phyloP scores from a whole-genome alignment of 140 eudicot genomes.

The Erigeron philadelphicus region DNA sequence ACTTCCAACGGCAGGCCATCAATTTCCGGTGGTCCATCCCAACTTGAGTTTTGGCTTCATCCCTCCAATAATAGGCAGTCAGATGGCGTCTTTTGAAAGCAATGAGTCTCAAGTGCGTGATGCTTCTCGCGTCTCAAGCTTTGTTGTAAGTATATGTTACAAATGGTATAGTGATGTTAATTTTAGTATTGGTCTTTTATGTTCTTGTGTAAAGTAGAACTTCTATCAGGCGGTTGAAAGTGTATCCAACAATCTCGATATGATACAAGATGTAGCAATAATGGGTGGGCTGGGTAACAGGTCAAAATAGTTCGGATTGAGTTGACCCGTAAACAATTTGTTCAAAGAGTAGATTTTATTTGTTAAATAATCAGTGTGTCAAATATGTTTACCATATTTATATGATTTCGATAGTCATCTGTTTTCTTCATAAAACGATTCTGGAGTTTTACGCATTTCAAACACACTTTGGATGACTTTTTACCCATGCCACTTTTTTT shows the following conservation, averaged over 20 bases:
- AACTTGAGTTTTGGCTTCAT: constrained; percentile 47
- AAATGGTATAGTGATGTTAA: neutral
- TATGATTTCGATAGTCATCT: neutral
- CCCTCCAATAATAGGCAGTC: constrained; percentile 57
- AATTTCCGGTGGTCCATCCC: constrained; percentile 42
- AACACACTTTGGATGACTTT: neutral
- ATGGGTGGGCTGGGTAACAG: neutral
- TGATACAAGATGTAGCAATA: constrained; percentile 3
- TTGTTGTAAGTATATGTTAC: constrained; percentile 57
- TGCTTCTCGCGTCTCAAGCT: constrained; percentile 60
- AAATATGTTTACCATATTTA: neutral
- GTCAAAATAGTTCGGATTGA: neutral
- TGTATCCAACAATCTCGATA: neutral
- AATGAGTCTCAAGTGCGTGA: constrained; percentile 64
- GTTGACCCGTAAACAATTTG: neutral
- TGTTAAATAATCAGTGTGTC: neutral
- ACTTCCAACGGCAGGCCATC: constrained; percentile 44
- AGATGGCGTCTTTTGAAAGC: constrained; percentile 51
- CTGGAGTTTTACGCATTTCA: neutral
- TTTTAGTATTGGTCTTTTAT: neutral
- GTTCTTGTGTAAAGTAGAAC: neutral
- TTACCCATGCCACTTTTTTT: neutral
- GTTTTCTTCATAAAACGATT: neutral
- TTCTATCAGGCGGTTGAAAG: neutral
- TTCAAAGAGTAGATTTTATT: too few relatives aligned